Percentiles rank a stretch among this genome's conserved stretches.
phyloP scores from a whole-genome alignment of 176 grass and related monocot species.

The Chrysopogon serrulatus region DNA sequence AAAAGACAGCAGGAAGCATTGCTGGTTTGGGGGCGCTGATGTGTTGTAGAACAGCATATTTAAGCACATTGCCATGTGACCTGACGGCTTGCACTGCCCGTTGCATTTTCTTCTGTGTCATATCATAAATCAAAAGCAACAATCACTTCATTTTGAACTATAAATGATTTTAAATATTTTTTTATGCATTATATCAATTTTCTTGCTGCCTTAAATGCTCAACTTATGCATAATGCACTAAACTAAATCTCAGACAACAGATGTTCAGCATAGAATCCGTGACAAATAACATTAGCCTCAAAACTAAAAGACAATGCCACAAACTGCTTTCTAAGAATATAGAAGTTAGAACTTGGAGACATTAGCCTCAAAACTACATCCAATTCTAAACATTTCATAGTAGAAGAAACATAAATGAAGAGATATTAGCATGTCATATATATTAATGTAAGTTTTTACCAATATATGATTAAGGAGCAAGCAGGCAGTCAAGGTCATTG shows the following conservation, averaged over 20 bases:
- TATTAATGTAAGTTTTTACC: neutral
- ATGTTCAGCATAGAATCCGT: neutral
- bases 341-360: neutral
- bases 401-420: neutral
- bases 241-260: neutral
- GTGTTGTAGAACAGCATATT: conserved; percentile 48
- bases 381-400: neutral
- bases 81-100: conserved; percentile 61
- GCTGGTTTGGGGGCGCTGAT: conserved; percentile 41
- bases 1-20: conserved; percentile 46
- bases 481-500: neutral
- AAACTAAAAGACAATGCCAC: neutral
- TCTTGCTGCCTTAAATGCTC: neutral
- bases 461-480: neutral
- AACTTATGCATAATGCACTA: neutral
- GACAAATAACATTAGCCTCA: neutral
- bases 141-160: conserved; percentile 18
- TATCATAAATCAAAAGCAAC: conserved; percentile 8
- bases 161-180: neutral
- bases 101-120: conserved; percentile 68
- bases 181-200: neutral
- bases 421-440: neutral
- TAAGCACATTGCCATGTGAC: conserved; percentile 57
- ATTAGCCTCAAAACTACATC: neutral
- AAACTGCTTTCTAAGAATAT: neutral